phyloP scores from a whole-genome alignment of 148 eudicot genomes.

The Fagopyrum tataricum region DNA sequence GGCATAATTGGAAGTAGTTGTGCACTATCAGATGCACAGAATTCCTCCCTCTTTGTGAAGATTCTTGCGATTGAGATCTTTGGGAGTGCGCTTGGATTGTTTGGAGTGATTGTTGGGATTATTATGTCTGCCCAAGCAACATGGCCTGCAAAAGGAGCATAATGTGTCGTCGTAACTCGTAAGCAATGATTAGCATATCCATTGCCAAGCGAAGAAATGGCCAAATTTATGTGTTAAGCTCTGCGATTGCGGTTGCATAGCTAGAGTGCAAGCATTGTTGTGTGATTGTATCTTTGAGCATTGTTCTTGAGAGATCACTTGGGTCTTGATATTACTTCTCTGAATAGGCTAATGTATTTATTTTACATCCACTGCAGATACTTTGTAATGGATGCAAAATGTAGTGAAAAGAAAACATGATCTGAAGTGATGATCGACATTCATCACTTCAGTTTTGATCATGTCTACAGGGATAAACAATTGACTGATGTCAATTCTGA shows the following conservation, averaged over 20 bases:
- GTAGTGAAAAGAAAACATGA: neutral
- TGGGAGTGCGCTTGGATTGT: conserved; percentile 94
- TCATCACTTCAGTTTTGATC: no score
- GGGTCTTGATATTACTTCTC: neutral
- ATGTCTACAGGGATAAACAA: no score
- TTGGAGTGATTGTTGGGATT: conserved; percentile 96
- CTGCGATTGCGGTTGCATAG: neutral
- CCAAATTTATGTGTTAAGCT: neutral
- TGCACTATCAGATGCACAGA: conserved; percentile 95
- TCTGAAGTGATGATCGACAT: no score
- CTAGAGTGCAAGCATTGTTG: neutral
- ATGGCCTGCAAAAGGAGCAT: conserved; percentile 45
- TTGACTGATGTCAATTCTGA: no score
- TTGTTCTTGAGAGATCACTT: conserved; percentile 4
- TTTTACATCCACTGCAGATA: neutral
- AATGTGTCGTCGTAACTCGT: neutral
- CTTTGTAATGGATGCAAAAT: neutral
- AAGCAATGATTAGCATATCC: neutral
- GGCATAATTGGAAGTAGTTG: conserved; percentile 99
- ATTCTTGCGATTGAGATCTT: conserved; percentile 94
- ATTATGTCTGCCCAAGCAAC: conserved; percentile 99
- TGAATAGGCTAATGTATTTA: conserved; percentile 5
- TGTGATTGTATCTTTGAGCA: conserved; percentile 1
- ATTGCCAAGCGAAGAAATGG: neutral
- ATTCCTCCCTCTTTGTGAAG: conserved; percentile 91